These are phyloP conservation scores for Salinomyces thailandicus DNA, from an alignment of 2,329 filamentous ascomycete genomes.

Conservation along the genomic window DNA sequence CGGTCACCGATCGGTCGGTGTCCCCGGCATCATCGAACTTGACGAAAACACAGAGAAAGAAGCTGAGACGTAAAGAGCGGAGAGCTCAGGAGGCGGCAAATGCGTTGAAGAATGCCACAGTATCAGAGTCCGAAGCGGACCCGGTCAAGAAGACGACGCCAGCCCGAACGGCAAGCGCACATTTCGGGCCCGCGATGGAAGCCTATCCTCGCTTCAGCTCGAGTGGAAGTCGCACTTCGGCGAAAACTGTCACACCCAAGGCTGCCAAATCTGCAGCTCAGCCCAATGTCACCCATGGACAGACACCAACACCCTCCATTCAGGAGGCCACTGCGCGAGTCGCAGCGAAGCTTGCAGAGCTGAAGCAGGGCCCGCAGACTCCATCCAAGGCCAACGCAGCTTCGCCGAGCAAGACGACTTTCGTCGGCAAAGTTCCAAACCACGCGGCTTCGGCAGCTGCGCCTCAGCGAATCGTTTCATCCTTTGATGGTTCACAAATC, in stretches of 20 bases:
- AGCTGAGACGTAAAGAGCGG: slow-evolving; percentile 24
- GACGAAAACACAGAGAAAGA: slow-evolving; percentile 29
- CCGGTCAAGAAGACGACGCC: slow-evolving; percentile 19
- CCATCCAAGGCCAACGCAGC: neutral
- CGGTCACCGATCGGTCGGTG: slow-evolving; percentile 12
- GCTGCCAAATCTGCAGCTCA: neutral
- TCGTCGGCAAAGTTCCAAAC: neutral
- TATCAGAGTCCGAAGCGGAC: slow-evolving; percentile 28
- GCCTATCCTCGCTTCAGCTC: slow-evolving; percentile 2
- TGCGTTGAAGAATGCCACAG: slow-evolving; percentile 15
- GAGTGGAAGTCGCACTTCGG: neutral
- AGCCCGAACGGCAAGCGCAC: slow-evolving; percentile 28
- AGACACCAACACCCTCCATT: slow-evolving; percentile 1
- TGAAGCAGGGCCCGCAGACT: slow-evolving; percentile 1
- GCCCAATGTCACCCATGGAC: neutral
- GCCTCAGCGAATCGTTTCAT: neutral
- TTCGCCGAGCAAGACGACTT: neutral
- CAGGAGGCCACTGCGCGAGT: slow-evolving; percentile 5
- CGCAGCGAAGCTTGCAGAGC: slow-evolving; percentile 6
- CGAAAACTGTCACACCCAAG: neutral
- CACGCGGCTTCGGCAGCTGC: neutral
- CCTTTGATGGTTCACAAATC: neutral
- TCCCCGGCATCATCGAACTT: slow-evolving; percentile 13
- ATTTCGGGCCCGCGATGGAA: slow-evolving; percentile 10
- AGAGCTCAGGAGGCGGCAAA: slow-evolving; percentile 17